Base-by-base conservation (phyloP, 139 green algal species). In the Edaphochlamys debaryana region DNA sequence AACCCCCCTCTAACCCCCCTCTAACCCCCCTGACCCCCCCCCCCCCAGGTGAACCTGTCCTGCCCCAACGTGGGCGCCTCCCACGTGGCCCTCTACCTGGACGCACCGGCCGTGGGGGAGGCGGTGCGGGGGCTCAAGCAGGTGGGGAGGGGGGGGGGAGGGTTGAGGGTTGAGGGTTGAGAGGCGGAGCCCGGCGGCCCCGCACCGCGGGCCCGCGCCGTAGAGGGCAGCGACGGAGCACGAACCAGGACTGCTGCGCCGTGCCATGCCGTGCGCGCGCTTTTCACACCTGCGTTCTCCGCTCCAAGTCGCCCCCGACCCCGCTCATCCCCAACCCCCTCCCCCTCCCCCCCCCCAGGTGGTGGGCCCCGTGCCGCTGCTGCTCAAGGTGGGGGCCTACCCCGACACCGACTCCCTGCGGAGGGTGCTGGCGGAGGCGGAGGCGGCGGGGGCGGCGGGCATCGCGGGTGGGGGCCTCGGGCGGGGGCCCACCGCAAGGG, bases 31-130 rank as follows among this genome's bases (percentile, higher is more conserved):
- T 32, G 22, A 13, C 42, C n/a, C n/a, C n/a, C 7, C 20, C 37
- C 32, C 69, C 48, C 52, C 3, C 52, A 79, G 71, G 38, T 80
- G 37, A 80, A 80, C 41, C 79, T 69, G 30, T 82, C 69, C 40
- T 89, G 85, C 69, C 85, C 85, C 63, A 89, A 89, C 67, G 79
- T 89, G 42, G 85, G 85, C 54, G 22, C 41, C 45, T 69, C 63
- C 25, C 85, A 89, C 70, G 79, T 80, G 13, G 85, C 79, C 29
- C 79, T 89, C 9, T 89, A 86, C 71, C 64, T 69, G 48, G 76
- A 85, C 67, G 32, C 77, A 17, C 77, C 54, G 25, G 77, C 77
- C 1, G 64, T 73, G 64, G 63, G 74, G 64, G 25, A 17, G 9
- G 25, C 56, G 19, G 56, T 63, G 56, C 23, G 23, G 20, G 77